phyloP scores from a whole-genome alignment of 495 filamentous ascomycete species.

The Xylaria telfairii region DNA sequence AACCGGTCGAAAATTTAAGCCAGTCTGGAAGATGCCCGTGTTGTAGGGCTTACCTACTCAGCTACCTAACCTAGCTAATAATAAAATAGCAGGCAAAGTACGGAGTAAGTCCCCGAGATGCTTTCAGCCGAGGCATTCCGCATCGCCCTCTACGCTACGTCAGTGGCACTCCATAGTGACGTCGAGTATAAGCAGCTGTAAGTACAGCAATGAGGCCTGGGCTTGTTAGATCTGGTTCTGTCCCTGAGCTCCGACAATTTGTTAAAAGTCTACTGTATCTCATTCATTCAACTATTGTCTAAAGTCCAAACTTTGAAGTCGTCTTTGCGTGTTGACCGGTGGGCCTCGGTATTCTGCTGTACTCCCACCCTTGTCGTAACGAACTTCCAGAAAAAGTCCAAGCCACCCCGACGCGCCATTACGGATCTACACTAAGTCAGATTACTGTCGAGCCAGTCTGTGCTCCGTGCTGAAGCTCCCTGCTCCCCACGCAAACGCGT shows the following conservation, averaged over 20 bases:
- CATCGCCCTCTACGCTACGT: conserved; percentile 13
- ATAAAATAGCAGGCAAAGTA: neutral
- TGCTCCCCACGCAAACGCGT: conserved; percentile 14
- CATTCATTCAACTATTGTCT: neutral
- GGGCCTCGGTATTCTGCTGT: neutral
- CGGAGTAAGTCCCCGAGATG: no score
- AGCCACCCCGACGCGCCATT: conserved; percentile 17
- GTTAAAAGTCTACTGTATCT: neutral
- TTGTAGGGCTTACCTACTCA: conserved; percentile 11
- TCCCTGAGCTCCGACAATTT: neutral
- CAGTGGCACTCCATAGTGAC: conserved; percentile 9
- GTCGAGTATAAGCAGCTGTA: neutral
- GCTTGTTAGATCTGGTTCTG: neutral
- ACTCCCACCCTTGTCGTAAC: neutral
- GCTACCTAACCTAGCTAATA: conserved; percentile 2
- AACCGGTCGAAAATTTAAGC: neutral
- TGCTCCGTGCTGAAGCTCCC: conserved; percentile 20
- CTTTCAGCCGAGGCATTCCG: conserved; percentile 1
- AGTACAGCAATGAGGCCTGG: neutral
- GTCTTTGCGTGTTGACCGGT: neutral
- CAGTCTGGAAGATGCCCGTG: neutral
- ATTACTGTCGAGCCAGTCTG: conserved; percentile 21
- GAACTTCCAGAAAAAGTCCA: conserved; percentile 11
- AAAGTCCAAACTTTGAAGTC: neutral
- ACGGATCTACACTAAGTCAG: conserved; percentile 17